A percentile compares a stretch with the other conserved stretches of the same genome.
Evolutionary conservation across 2,329 filamentous ascomycete genomes (phyloP).

Genomic region (Verticillium tricorpus): DNA sequence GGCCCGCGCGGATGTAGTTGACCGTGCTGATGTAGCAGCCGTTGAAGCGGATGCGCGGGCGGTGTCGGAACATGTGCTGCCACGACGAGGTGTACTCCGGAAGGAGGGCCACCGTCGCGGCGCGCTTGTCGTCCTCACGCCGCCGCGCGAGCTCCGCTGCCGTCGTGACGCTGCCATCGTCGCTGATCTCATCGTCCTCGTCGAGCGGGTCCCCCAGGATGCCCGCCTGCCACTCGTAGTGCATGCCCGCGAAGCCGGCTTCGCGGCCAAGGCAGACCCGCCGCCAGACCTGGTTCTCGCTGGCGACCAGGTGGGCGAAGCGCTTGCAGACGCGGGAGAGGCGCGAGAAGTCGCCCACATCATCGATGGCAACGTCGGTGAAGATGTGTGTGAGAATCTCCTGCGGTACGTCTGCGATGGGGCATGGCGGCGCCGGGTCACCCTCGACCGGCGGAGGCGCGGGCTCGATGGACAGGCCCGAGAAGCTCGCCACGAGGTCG

Average conservation of each 20-base stretch:
- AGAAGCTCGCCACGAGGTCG: conserved; percentile 74
- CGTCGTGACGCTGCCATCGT: conserved; percentile 26
- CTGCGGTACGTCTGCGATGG: conserved; percentile 70
- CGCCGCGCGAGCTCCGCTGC: conserved; percentile 30
- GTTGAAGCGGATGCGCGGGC: conserved; percentile 87
- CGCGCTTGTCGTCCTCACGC: conserved; percentile 25
- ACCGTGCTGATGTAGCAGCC: conserved; percentile 96
- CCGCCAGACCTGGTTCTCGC: conserved; percentile 85
- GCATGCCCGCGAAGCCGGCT: conserved; percentile 80
- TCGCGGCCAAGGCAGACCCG: conserved; percentile 64
- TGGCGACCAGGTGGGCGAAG: conserved; percentile 77
- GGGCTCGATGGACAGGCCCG: conserved; percentile 62
- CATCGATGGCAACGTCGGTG: conserved; percentile 63
- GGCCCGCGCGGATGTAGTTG: conserved; percentile 86
- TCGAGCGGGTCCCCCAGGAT: conserved; percentile 50
- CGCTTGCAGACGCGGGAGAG: conserved; percentile 80
- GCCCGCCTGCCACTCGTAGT: conserved; percentile 68
- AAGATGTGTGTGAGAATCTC: conserved; percentile 83
- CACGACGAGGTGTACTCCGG: conserved; percentile 48
- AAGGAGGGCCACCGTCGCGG: conserved; percentile 36
- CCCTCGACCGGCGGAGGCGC: conserved; percentile 67
- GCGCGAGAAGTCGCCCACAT: conserved; percentile 73
- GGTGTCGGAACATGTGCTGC: conserved; percentile 70
- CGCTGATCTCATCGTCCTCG: conserved; percentile 23
- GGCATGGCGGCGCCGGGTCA: conserved; percentile 70